A percentile compares a stretch with the other conserved stretches of the same genome.
Evolutionary conservation across 1,139 yeast species (phyloP).

Genomic region (Scheffersomyces cryptocercus): DNA sequence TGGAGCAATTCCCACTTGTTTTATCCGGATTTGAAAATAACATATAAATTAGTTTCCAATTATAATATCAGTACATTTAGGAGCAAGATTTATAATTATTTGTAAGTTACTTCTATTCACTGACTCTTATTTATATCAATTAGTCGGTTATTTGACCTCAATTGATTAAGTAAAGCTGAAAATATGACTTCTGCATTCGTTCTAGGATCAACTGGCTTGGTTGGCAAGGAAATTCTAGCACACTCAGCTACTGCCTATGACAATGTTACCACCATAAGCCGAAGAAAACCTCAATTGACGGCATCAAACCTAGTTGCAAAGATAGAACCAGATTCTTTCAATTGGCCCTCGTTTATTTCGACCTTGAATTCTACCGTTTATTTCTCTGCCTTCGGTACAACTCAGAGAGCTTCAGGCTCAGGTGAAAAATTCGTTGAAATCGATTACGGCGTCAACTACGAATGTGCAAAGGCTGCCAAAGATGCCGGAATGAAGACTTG

Average conservation of each 20-base stretch:
- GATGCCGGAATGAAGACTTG: constrained; percentile 63
- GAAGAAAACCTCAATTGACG: constrained; percentile 32
- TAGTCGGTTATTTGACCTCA: too few relatives aligned
- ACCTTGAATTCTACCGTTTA: constrained; percentile 28
- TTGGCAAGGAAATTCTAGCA: constrained; percentile 52
- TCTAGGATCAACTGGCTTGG: constrained; percentile 67
- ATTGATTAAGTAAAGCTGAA: too few relatives aligned
- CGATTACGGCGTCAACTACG: constrained; percentile 68
- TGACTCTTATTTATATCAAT: too few relatives aligned
- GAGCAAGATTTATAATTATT: too few relatives aligned
- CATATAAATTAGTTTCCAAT: too few relatives aligned
- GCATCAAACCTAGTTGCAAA: constrained; percentile 27
- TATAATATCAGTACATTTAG: too few relatives aligned
- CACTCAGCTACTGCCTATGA: constrained; percentile 31
- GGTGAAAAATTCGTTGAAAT: constrained; percentile 62
- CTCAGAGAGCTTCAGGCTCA: constrained; percentile 69
- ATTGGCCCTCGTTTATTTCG: constrained; percentile 40
- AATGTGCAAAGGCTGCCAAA: constrained; percentile 69
- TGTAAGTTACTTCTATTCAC: too few relatives aligned
- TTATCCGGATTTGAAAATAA: too few relatives aligned
- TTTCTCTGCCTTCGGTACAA: constrained; percentile 77
- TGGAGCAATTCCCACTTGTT: too few relatives aligned
- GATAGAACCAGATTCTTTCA: constrained; percentile 35
- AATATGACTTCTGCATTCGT: constrained; percentile 26
- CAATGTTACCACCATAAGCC: constrained; percentile 44